Base-by-base conservation (phyloP, 2,329 filamentous ascomycete genomes). In the Aphanocladium album region DNA sequence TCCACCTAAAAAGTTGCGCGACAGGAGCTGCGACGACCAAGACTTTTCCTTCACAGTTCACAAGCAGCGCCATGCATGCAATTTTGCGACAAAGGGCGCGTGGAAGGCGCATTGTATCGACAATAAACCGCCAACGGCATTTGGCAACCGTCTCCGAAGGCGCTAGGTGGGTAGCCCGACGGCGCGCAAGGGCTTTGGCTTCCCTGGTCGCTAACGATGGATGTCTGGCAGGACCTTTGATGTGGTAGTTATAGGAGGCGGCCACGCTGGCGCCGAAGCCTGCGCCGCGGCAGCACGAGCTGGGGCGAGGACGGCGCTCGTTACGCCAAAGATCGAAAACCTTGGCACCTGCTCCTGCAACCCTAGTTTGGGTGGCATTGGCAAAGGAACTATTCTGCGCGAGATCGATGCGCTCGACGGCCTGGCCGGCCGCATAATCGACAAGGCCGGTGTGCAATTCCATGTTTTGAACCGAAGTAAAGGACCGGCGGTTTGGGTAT, bases 291-390 rank as follows among this genome's bases (percentile, higher is more conserved):
- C 95, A 16, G 95, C 95, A 49, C 86, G 95, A 69, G 85, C 90
- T 17, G 95, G 95, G 57, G 95, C 93, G 54, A 87, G 88, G 68
- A 98, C 95, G 46, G 93, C 89, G 1, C 83, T 99, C 66, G 82
- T 99, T 53, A 99, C 95, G 1, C 95, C 93, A 2, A 91, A 89
- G 62, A 75, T 91, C 61, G 88, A 93, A 62, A 96, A 97, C 68
- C 86, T 98, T 21, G 93, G 93, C 60, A 91, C 95, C 33, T 98
- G 93, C 77, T 97, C 93, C 39, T 98, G 93, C 77, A 98, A 98
- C 72, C 93, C 93, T 1, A 96, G 91, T 65, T 96, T 99, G 71
- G 95, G 95, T 43, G 95, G 95, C n/a, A 98, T 99, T 67, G 95
- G 95, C 49, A 99, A 99, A 73, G 95, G 95, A 17, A 98, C 91